Conservation (phyloP, 2,329 filamentous ascomycete genomes). For the Scorias spongiosa region DNA sequence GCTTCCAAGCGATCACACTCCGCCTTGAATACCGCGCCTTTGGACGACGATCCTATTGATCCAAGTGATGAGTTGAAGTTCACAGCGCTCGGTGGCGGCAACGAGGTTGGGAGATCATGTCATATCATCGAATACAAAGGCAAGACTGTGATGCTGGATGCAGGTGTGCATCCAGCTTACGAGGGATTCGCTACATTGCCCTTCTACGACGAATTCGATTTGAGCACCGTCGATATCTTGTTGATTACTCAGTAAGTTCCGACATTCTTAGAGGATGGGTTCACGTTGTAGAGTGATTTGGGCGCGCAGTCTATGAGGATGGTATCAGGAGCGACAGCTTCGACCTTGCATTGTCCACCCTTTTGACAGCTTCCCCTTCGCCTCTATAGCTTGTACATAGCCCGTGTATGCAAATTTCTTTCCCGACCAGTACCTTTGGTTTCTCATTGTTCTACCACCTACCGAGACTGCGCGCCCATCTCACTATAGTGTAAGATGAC, state of each 20-base stretch:
- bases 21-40: constrained; percentile 49
- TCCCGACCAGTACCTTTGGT: constrained; percentile 3
- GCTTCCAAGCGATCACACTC: constrained; percentile 60
- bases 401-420: constrained; percentile 17
- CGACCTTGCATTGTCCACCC: neutral
- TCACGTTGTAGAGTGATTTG: too few species aligned
- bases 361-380: neutral
- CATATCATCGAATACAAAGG: constrained; percentile 99
- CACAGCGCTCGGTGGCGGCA: constrained; percentile 82
- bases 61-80: constrained; percentile 91
- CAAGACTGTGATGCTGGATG: constrained; percentile 98
- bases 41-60: constrained; percentile 73
- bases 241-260: constrained; percentile 96
- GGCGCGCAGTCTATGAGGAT: neutral
- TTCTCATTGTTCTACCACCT: constrained; percentile 3
- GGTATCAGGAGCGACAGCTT: neutral
- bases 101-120: constrained; percentile 92
- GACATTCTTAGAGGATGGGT: neutral
- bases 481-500: neutral
- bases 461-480: constrained; percentile 5
- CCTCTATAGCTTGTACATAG: constrained; percentile 13
- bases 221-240: constrained; percentile 92
- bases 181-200: constrained; percentile 85
- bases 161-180: constrained; percentile 91
- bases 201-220: constrained; percentile 96